Percentiles rank a stretch among this genome's conserved stretches.
These are phyloP conservation scores for Trichoderma semiorbis DNA, from an alignment of 2,329 filamentous ascomycete species.

Conservation along the genomic window DNA sequence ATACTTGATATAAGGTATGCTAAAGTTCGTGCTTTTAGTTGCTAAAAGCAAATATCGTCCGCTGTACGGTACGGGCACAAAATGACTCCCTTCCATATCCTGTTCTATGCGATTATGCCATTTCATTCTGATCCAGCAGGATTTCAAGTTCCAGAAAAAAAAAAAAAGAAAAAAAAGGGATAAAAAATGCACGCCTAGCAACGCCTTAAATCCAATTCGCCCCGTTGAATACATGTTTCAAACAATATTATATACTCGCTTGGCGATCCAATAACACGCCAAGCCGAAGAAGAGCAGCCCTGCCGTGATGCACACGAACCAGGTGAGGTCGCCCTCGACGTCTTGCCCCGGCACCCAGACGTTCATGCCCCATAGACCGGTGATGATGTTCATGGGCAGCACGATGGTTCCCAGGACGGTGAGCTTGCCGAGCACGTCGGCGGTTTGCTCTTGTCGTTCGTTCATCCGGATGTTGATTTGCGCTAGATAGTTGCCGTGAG, in stretches of 20 bases:
- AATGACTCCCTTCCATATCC: not conserved
- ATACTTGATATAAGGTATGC: not conserved
- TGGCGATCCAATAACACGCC: conserved; percentile 75
- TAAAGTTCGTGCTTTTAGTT: not conserved
- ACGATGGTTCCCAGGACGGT: conserved; percentile 97
- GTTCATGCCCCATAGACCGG: conserved; percentile 98
- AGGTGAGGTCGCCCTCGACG: conserved; percentile 66
- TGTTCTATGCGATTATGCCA: not conserved
- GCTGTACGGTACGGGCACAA: not conserved
- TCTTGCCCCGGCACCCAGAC: conserved; percentile 92
- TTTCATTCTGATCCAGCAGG: conserved; percentile 7
- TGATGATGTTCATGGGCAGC: conserved; percentile 98
- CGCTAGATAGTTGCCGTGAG: conserved; percentile 95
- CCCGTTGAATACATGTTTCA: conserved; percentile 32
- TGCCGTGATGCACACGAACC: conserved; percentile 73
- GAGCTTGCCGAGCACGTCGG: conserved; percentile 89
- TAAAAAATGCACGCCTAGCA: not conserved
- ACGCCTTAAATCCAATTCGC: not conserved
- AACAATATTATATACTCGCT: conserved; percentile 78
- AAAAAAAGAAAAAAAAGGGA: not conserved
- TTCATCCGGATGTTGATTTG: conserved; percentile 99
- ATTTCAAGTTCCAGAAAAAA: not conserved
- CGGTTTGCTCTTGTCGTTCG: conserved; percentile 91
- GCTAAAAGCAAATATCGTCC: not conserved
- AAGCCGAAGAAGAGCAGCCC: conserved; percentile 76